Evolutionary conservation across 306 rosid species (phyloP).

Genomic region (Acacia confusa): DNA sequence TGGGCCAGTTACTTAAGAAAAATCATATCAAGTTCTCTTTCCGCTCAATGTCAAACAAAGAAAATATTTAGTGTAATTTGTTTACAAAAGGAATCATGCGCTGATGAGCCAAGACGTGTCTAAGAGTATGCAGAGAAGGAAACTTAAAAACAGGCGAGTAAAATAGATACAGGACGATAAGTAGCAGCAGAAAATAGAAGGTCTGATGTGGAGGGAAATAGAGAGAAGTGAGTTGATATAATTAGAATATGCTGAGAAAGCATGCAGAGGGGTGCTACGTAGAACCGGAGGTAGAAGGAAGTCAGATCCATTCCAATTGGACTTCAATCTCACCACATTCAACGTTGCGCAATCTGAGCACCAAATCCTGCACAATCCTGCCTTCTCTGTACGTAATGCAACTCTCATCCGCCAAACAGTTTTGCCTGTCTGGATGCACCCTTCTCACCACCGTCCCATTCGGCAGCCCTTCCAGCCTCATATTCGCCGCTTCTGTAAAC

Average conservation of each 20-base stretch:
- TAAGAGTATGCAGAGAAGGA: not conserved
- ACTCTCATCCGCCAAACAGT: slow-evolving; percentile 81
- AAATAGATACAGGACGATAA: not conserved
- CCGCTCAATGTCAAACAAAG: too few relatives aligned
- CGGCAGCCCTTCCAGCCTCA: slow-evolving; percentile 48
- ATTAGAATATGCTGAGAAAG: too few relatives aligned
- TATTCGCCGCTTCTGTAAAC: slow-evolving; percentile 61
- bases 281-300: slow-evolving; percentile 55
- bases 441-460: slow-evolving; percentile 58
- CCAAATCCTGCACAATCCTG: slow-evolving; percentile 64
- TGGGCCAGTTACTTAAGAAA: not conserved
- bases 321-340: slow-evolving; percentile 89
- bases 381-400: slow-evolving; percentile 45
- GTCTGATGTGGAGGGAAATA: not conserved
- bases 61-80: not conserved
- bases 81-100: not conserved
- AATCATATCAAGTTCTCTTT: not conserved
- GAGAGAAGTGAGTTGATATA: not conserved
- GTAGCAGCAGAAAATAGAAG: not conserved
- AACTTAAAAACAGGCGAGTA: not conserved
- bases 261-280: not conserved
- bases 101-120: not conserved
- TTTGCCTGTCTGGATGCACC: slow-evolving; percentile 56
- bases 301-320: slow-evolving; percentile 81
- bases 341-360: slow-evolving; percentile 74